Base-by-base conservation (phyloP, 306 rosid genomes). In the Clitoria ternatea region DNA sequence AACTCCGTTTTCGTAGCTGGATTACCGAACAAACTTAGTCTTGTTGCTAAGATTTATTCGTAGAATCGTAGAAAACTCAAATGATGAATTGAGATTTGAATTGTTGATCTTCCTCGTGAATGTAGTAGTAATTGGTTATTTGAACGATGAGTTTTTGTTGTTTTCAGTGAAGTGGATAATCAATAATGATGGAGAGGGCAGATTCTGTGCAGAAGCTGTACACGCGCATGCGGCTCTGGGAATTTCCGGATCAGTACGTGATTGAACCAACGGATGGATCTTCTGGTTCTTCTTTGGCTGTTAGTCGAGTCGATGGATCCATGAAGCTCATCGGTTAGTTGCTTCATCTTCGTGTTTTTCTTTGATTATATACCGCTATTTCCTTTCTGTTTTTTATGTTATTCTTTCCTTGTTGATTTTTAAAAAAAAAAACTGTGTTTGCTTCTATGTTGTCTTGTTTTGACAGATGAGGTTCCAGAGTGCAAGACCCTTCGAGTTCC, bases 251-350 rank as follows among this genome's bases (percentile, higher is more conserved):
- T 80, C 95, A 86, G 85, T 89, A 78, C 73, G 92, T 91, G 56
- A 66, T 91, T 45, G 96, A 94, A 81, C 97, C 99, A 14, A 91
- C 96, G 11, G 99, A 94, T 83, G 99, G 96, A 32, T 87, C 96
- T 77, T 83, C 81, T 66, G 92, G 89, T 76, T 85, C 95, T 44
- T 87, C 88, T 59, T 77, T 89, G 91, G 75, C 92, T 1, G 86
- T 93, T 26, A 84, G 85, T 59, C 85, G 96, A 19, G 77, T 72
- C 10, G 97, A 94, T 61, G 97, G 95, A 29, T 90, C 97, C 19
- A 81, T 91, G 91, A 87, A 79, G 61, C 92, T 94, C 60, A 85
- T 94, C 54, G 97, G 97, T 91, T 45, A 10, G 4, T 22, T 49
- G 32, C 32, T 75, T 44, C 35, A 2, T 54, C 26, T 73, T 69